Evolutionary conservation across 2,329 filamentous ascomycete species (phyloP), one percentile per base, ranked within the genome.

Genomic region (Aspergillus sp.): DNA sequence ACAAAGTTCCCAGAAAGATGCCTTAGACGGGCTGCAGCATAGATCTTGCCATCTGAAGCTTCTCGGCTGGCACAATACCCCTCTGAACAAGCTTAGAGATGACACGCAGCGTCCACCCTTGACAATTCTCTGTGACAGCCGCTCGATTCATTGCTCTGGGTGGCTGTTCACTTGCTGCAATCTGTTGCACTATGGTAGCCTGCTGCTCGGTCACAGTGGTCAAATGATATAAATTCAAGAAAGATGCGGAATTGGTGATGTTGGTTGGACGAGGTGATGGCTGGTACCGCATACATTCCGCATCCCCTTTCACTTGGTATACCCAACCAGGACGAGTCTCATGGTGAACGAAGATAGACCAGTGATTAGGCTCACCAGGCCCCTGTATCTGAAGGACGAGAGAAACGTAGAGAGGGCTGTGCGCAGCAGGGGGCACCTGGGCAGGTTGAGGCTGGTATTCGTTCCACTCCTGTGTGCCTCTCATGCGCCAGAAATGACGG

Each of bases 91-190:
- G 8, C 29, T 8, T 8, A 5, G 5, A 5, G 5, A 32, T 5
- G 12, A 62, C 56, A 27, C 59, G 55, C 8, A 61, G 46, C 7
- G 42, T 32, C 57, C 57, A 58, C 5, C 53, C 49, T 42, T 59
- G 57, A 35, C 57, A 61, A 41, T 60, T 59, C 47, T 59, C 56
- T 36, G 26, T 53, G 9, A 58, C 57, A 6, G 45, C 38, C 4
- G 49, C 48, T 7, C 52, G 51, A 47, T 52, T 55, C 1, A 39
- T 34, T 4, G 58, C 57, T 12, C 40, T 34, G 2, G 57, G 58
- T 39, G 56, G 54, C 3, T 32, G 30, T 35, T 61, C 58, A 1
- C 41, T 12, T n/a, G 55, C 52, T 2, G 58, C 53, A 29, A 53
- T 8, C 29, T 32, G 5, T 8, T 8, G 5, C 29, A 32, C 29